Conservation (phyloP, 305 asterid genomes). For the Fraxinus angustifolia region DNA sequence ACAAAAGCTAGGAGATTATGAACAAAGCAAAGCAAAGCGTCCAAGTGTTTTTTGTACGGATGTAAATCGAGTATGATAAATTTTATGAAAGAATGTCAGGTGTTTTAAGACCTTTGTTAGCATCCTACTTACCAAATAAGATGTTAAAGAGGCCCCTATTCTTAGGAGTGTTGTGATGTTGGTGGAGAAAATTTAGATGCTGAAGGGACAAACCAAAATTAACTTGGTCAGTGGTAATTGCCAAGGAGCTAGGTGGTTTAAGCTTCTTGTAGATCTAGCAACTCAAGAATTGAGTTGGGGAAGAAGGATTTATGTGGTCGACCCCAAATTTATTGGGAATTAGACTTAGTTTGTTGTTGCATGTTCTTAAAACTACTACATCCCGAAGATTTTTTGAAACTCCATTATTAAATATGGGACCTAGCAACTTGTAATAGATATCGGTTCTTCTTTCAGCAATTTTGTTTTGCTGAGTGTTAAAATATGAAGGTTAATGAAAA, state of each 20-base stretch:
- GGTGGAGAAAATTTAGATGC: neutral
- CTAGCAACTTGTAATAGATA: neutral
- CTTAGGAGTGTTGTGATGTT: neutral
- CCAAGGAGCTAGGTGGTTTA: neutral
- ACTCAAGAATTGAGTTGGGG: neutral
- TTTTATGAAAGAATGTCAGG: neutral
- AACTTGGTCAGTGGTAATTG: neutral
- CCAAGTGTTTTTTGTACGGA: neutral
- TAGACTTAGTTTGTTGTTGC: neutral
- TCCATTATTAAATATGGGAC: neutral
- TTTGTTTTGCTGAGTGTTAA: neutral
- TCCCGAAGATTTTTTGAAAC: neutral
- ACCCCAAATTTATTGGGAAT: neutral
- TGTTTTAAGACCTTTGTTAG: neutral
- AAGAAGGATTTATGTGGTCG: neutral
- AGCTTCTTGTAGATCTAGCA: neutral
- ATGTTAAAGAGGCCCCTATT: neutral
- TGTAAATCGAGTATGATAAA: neutral
- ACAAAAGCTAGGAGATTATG: neutral
- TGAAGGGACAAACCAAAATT: neutral
- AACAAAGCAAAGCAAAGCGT: neutral
- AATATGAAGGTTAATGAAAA: neutral
- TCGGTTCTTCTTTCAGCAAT: neutral
- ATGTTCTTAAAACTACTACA: neutral
- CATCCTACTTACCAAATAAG: neutral